Percentiles rank a stretch among this genome's conserved stretches.
Evolutionary conservation across 2,329 filamentous ascomycete species (phyloP).

Genomic region (Diaporthe vexans): DNA sequence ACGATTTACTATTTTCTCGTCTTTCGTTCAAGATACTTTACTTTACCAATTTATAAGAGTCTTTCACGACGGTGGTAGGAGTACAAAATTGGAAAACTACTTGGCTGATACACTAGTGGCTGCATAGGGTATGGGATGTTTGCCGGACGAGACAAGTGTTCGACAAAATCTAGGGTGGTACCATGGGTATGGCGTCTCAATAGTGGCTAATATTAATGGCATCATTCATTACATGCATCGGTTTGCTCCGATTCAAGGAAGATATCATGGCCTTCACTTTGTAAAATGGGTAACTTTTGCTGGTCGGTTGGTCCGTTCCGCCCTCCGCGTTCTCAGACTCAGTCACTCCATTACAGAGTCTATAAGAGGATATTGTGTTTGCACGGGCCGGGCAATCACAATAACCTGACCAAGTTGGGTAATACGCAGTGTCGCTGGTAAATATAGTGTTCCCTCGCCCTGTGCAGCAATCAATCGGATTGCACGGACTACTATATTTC

Average conservation of each 20-base stretch:
- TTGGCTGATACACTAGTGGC: background rate
- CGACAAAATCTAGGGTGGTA: background rate
- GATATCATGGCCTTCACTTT: too few relatives aligned
- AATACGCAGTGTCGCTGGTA: too few relatives aligned
- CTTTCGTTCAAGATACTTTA: conserved; percentile 17
- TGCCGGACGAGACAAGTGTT: background rate
- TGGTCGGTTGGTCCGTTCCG: too few relatives aligned
- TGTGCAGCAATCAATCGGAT: too few relatives aligned
- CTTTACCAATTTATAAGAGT: background rate
- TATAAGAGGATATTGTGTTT: too few relatives aligned
- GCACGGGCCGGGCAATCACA: too few relatives aligned
- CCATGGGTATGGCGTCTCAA: conserved; percentile 12
- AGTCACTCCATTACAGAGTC: too few relatives aligned
- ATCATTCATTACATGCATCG: background rate
- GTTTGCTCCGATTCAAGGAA: background rate
- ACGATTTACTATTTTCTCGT: conserved; percentile 18
- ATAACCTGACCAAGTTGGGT: too few relatives aligned
- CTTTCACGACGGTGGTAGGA: background rate
- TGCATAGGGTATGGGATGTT: background rate
- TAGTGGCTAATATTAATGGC: conserved; percentile 30
- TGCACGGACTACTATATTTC: too few relatives aligned
- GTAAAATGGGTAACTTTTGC: too few relatives aligned
- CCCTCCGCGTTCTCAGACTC: too few relatives aligned
- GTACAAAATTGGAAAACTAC: background rate
- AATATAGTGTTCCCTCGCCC: too few relatives aligned